Base-by-base conservation (phyloP, 371 early-diverging fungal species). In the Mucor racemosus region DNA sequence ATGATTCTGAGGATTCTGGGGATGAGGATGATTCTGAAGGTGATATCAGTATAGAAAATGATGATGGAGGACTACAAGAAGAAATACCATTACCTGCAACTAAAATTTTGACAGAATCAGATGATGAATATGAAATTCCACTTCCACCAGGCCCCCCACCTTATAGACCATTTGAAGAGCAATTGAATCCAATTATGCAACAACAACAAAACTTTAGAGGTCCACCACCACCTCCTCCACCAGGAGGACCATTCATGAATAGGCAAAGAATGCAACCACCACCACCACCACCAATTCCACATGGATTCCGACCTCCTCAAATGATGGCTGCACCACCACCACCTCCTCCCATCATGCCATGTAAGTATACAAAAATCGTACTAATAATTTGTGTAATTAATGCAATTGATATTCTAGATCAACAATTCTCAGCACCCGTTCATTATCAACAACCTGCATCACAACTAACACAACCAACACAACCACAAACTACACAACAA, bases 141-240 rank as follows among this genome's bases (percentile, higher is more conserved):
- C 63, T 82, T 34, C 83, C 83, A 33, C 71, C 75, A 56, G 83
- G 80, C 0, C 83, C 83, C 36, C 80, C 78, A 19, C 83, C 83
- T 26, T 71, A 72, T 36, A 69, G 72, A 62, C 78, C 80, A 3
- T 73, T 73, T 73, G 66, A 62, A 1, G 56, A 60, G 19, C 73
- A 73, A 41, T 59, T 73, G 1, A 54, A 41, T 15, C 68, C 62
- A 1, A 39, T 65, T 13, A 50, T 48, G 7, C 48, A 21, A 13
- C 50, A 50, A 9, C 62, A 62, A 46, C 31, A 10, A 15, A 31
- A 33, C 46, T 48, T 53, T 11, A 19, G 42, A 42, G 34, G 55
- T 14, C 46, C 31, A 10, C 55, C 46, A 36, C 71, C 62, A 19
- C 67, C 64, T 0, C 73, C 64, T n/a, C 64, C 66, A 26, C 73